Percentiles rank a stretch among this genome's conserved stretches.
Conservation (phyloP, 805 yeast species). For the Myxozyma neotropica region DNA sequence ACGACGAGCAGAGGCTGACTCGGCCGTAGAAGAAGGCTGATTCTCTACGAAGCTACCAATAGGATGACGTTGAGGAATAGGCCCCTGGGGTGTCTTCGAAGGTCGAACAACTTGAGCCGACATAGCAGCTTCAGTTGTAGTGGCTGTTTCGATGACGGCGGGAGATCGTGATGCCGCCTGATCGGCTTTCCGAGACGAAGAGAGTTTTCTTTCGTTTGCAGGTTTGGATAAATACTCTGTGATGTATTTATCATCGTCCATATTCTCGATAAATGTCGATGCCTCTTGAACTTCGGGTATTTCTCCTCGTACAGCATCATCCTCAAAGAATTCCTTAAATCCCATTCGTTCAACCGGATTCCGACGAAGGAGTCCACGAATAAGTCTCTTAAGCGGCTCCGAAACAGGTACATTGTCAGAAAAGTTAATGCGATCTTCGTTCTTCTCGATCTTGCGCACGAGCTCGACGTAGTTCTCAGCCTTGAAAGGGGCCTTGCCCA, state of each 20-base stretch:
- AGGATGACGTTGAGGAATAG: constrained; percentile 15
- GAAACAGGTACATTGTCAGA: constrained; percentile 70
- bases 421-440: constrained; percentile 75
- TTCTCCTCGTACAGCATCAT: constrained; percentile 65
- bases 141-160: not conserved
- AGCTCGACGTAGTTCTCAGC: constrained; percentile 93
- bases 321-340: constrained; percentile 81
- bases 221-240: constrained; percentile 65
- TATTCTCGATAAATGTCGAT: constrained; percentile 3
- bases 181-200: not conserved
- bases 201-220: constrained; percentile 1
- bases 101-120: not conserved
- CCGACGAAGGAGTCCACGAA: constrained; percentile 74
- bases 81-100: constrained; percentile 3
- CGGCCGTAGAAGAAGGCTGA: not conserved
- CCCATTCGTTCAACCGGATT: constrained; percentile 87
- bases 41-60: not conserved
- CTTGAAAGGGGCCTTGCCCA: constrained; percentile 94
- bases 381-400: constrained; percentile 65
- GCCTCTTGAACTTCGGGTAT: constrained; percentile 46
- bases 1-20: not conserved
- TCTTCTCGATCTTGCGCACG: constrained; percentile 78
- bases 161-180: not conserved
- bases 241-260: constrained; percentile 79
- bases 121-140: constrained; percentile 5